Conservation (phyloP, 2,329 filamentous ascomycete genomes). For the Penicillium fuscoglaucum region DNA sequence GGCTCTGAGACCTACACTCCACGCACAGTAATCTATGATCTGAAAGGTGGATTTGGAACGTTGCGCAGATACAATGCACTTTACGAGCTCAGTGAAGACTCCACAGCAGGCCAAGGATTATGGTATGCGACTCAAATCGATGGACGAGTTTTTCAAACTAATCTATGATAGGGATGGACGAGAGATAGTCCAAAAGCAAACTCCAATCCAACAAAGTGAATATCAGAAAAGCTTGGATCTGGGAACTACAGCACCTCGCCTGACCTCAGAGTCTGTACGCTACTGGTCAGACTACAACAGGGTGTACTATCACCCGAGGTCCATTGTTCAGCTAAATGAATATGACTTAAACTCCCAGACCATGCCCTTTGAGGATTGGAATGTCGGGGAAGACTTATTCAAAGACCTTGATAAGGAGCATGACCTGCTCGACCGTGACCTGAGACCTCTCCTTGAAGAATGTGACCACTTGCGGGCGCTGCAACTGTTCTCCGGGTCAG, state of each 20-base stretch:
- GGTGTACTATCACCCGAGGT: constrained; percentile 87
- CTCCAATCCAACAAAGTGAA: constrained; percentile 65
- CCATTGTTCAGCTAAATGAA: constrained; percentile 82
- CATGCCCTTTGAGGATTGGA: constrained; percentile 79
- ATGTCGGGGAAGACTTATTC: constrained; percentile 73
- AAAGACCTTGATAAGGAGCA: constrained; percentile 71
- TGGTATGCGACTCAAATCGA: constrained; percentile 41
- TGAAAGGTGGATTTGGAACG: constrained; percentile 90
- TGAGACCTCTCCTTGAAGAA: constrained; percentile 86
- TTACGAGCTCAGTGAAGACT: constrained; percentile 62
- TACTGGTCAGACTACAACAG: constrained; percentile 98
- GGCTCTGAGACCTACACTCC: constrained; percentile 91
- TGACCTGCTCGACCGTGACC: constrained; percentile 85
- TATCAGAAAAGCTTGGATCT: constrained; percentile 80
- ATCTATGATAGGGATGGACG: constrained; percentile 59
- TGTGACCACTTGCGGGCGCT: constrained; percentile 89
- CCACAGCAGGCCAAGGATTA: constrained; percentile 39
- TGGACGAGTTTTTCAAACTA: background rate
- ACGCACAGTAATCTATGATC: constrained; percentile 86
- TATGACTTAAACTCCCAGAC: constrained; percentile 78
- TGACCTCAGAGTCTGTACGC: constrained; percentile 71
- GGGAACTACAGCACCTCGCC: constrained; percentile 62
- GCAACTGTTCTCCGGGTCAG: constrained; percentile 69
- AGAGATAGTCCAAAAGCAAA: constrained; percentile 67
- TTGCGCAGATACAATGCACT: constrained; percentile 84